Base-by-base conservation (phyloP, 768 basidiomycete species). In the Astraeus odoratus region DNA sequence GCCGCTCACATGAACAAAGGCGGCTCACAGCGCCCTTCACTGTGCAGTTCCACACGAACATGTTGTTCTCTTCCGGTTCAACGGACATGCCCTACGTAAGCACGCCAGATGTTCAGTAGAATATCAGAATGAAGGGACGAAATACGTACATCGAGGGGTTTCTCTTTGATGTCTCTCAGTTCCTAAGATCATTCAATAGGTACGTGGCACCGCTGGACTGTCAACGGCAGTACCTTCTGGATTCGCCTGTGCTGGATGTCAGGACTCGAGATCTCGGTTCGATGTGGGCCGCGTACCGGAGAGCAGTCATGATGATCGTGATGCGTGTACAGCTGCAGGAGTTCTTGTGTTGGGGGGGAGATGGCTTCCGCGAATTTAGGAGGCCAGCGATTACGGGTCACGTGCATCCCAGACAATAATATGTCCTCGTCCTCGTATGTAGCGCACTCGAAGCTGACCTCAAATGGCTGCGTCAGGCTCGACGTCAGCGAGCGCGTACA, bases 41-140 rank as follows among this genome's bases (percentile, higher is more conserved):
- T 8, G 72, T 59, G 52, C 88, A 87, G 47, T 83, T 77, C 90
- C 89, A 91, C 48, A 79, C 66, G 46, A 86, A 77, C 16, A 90
- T 36, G 59, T 90, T 87, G 48, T 81, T 79, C 8, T 89, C 88
- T 34, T 74, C 68, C 2, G 78, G 70, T 35, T 80, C 76, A 13
- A 82, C 78, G 2, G 68, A 63, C 27, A 91, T 52, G 12, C 78
- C 82, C 88, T 90, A 48, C 33, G 46, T 18, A 49, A 40, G 40
- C 42, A 50, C 23, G 36, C 47, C 33, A 22, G 46, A 50, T 39
- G 22, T 37, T 38, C 38, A 48, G 53, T 39, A 31, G n/a, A n/a
- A n/a, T n/a, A n/a, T n/a, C n/a, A 46, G 54, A 24, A 34, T 19
- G 26, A 16, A 35, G 27, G 39, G 53, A 50, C 43, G 12, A 8